Base-by-base conservation (phyloP, 345 rosid species). In the Citrus maxima region DNA sequence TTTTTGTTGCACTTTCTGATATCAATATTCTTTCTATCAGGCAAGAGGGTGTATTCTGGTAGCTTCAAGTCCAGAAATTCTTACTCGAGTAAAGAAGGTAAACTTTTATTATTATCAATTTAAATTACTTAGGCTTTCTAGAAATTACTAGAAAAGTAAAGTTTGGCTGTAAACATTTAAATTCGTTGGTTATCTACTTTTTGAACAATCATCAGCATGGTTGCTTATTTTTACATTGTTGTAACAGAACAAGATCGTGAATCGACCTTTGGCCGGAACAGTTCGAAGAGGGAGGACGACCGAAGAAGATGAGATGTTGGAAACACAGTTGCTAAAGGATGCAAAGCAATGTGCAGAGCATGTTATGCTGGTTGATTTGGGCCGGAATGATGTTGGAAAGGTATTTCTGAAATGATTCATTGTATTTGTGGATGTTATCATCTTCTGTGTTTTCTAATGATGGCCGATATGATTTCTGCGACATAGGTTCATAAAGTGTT, bases 61-160 rank as follows among this genome's bases (percentile, higher is more conserved):
- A 79, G 95, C 93, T 64, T 95, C 99, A 56, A 95, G 99, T 83
- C 99, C 99, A 13, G 97, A 95, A 82, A 95, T 95, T 79, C 95
- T 95, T 38, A 92, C 96, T 9, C 90, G 90, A 75, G 94, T 89
- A 14, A 89, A 93, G 84, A 89, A 91, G 93, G 99, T 93, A 82
- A 27, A 37, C 3, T 67, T 1, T 62, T n/a, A 42, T 30, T 9
- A 10, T 9, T 76, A 16, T 71, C 35, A 56, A 10, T 24, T 82
- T 76, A 16, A 58, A 6, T 6, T 59, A 42, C 51, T 55, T 25
- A 12, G 62, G 62, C 67, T 55, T 49, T 34, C 54, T 24, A 30
- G 34, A 46, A 49, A 51, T 32, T 21, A 16, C 49, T 12, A 1
- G 62, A 49, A 54, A 49, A 27, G 22, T 28, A 59, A 59, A 34